Percentiles rank a stretch among this genome's conserved stretches.
Evolutionary conservation across 148 eudicot species (phyloP).

Genomic region (Tetragonia tetragonoides): DNA sequence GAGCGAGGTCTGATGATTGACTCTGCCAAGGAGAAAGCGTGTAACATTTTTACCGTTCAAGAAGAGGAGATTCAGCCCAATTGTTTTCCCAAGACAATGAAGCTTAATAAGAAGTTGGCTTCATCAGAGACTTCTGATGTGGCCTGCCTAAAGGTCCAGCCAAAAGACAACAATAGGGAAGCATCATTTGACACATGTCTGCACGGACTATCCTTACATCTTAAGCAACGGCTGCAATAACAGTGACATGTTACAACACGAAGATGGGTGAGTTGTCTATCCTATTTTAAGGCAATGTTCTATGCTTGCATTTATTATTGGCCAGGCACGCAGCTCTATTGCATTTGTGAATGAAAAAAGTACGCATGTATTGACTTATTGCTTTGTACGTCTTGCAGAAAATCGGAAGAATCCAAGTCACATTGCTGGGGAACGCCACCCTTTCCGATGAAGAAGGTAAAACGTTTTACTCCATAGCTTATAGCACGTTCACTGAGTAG

Average conservation of each 20-base stretch:
- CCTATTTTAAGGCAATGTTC: neutral
- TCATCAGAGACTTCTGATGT: constrained; percentile 34
- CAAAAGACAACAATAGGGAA: constrained; percentile 30
- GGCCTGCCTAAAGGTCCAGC: constrained; percentile 28
- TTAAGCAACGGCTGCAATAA: constrained; percentile 30
- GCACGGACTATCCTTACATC: constrained; percentile 41
- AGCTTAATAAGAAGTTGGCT: constrained; percentile 34
- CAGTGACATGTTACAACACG: constrained; percentile 33
- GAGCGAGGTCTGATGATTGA: constrained; percentile 14
- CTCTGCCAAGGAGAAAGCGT: constrained; percentile 24
- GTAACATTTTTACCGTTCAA: constrained; percentile 26
- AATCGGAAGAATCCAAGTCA: constrained; percentile 38
- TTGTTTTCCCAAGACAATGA: constrained; percentile 47
- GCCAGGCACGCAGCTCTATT: too few relatives aligned
- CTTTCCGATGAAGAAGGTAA: constrained; percentile 61
- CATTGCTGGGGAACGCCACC: constrained; percentile 68
- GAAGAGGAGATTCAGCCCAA: constrained; percentile 41
- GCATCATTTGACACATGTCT: constrained; percentile 44
- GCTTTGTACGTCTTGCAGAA: constrained; percentile 28
- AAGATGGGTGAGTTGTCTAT: constrained; percentile 39
- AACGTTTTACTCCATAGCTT: neutral
- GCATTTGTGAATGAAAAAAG: neutral
- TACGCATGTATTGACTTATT: too few relatives aligned
- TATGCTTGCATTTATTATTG: neutral
- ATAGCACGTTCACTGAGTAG: neutral